phyloP scores from a whole-genome alignment of 441 rosid genomes.

The Euphorbia celastroides region DNA sequence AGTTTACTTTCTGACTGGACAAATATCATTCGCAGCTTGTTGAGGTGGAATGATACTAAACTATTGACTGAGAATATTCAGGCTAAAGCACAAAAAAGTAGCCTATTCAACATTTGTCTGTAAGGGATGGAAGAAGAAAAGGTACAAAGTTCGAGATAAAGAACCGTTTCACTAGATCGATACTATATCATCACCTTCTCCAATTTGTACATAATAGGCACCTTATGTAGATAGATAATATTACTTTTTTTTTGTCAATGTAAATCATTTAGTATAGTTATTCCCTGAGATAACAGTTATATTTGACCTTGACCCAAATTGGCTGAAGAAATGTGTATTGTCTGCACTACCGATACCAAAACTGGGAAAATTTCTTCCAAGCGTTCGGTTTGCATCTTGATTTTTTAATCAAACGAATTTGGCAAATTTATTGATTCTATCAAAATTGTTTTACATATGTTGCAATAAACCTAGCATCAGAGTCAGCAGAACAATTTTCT shows the following conservation, averaged over 20 bases:
- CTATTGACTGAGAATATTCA: neutral
- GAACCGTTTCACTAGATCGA: too few species aligned
- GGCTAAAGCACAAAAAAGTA: neutral
- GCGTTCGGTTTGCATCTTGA: neutral
- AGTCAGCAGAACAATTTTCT: too few species aligned
- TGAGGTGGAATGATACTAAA: constrained; percentile 3
- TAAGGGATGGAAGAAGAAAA: too few species aligned
- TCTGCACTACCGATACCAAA: too few species aligned
- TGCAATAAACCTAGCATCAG: neutral
- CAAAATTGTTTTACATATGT: neutral
- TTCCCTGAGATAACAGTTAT: neutral
- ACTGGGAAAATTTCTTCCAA: too few species aligned
- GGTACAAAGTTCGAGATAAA: too few species aligned
- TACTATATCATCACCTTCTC: neutral
- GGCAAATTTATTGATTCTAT: neutral
- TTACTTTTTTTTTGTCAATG: too few species aligned
- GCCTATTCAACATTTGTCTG: neutral
- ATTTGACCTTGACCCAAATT: too few species aligned
- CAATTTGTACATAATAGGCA: neutral
- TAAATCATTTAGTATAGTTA: neutral
- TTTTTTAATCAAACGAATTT: neutral
- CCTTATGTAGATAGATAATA: neutral
- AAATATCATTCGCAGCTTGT: neutral
- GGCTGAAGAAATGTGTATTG: too few species aligned
- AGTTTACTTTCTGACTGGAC: neutral